A percentile compares a stretch with the other conserved stretches of the same genome.
Evolutionary conservation across 202 grass and related monocot species (phyloP).

Genomic region (Brachypodium distachyon): DNA sequence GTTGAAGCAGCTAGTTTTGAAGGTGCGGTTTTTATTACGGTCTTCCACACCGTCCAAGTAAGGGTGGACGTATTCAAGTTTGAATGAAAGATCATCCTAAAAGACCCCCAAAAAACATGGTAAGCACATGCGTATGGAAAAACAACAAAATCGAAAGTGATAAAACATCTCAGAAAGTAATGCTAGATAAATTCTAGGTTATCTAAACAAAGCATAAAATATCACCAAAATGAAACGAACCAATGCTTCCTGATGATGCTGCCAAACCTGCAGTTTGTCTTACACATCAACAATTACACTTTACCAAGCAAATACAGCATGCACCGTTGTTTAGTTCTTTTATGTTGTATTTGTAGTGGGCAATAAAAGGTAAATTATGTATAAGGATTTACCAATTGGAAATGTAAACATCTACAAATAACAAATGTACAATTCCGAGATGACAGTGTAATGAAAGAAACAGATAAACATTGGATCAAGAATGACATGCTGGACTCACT

Average conservation of each 20-base stretch:
- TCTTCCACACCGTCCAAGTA: conserved; percentile 87
- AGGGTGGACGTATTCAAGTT: conserved; percentile 87
- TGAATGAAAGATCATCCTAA: conserved; percentile 97
- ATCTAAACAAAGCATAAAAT: background rate
- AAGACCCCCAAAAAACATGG: background rate
- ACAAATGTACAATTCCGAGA: background rate
- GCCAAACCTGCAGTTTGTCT: background rate
- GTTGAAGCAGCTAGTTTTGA: conserved; percentile 93
- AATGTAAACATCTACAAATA: background rate
- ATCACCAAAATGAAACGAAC: background rate
- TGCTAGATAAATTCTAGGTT: background rate
- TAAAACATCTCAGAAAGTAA: background rate
- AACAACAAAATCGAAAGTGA: background rate
- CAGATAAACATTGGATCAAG: background rate
- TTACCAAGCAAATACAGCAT: background rate
- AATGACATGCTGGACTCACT: background rate
- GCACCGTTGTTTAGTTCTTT: background rate
- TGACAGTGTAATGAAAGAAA: background rate
- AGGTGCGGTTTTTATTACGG: conserved; percentile 75
- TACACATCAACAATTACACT: background rate
- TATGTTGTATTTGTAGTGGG: background rate
- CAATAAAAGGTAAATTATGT: background rate
- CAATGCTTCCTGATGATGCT: background rate
- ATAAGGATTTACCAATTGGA: background rate
- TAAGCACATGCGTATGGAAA: conserved; percentile 2